A percentile compares a stretch with the other conserved stretches of the same genome.
These are phyloP conservation scores for Rosa rugosa DNA, from an alignment of 306 rosid species.

Conservation along the genomic window DNA sequence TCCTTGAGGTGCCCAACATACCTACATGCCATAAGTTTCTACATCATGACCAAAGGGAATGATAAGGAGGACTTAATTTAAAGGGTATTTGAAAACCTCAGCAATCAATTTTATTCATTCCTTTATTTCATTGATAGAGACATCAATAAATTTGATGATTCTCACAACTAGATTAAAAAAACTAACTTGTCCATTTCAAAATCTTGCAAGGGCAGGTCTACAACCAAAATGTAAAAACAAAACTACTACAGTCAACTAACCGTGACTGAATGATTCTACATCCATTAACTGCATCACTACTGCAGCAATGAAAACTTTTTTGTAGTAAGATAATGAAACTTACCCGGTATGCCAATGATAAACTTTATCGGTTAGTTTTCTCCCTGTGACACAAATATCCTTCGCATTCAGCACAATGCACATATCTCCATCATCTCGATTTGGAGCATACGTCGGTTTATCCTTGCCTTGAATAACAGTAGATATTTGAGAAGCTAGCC, in stretches of 20 bases:
- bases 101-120: neutral
- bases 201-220: neutral
- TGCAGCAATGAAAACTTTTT: slow-evolving; percentile 11
- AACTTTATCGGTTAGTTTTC: slow-evolving; percentile 83
- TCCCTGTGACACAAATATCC: slow-evolving; percentile 81
- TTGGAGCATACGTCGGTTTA: slow-evolving; percentile 85
- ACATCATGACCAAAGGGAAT: slow-evolving; percentile 32
- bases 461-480: slow-evolving; percentile 93
- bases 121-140: neutral
- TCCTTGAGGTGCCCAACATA: slow-evolving; percentile 84
- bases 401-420: slow-evolving; percentile 93
- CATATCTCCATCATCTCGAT: slow-evolving; percentile 96
- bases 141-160: neutral
- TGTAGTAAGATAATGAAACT: slow-evolving; percentile 17
- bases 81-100: neutral
- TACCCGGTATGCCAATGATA: slow-evolving; percentile 98
- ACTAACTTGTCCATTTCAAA: neutral
- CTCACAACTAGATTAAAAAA: neutral
- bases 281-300: slow-evolving; percentile 13
- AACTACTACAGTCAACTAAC: neutral
- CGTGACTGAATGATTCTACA: slow-evolving; percentile 19
- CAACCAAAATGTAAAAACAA: neutral
- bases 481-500: slow-evolving; percentile 92
- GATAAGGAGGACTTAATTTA: neutral
- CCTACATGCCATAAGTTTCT: slow-evolving; percentile 44